Conservation (phyloP, 441 rosid genomes). For the Metrosideros polymorpha region DNA sequence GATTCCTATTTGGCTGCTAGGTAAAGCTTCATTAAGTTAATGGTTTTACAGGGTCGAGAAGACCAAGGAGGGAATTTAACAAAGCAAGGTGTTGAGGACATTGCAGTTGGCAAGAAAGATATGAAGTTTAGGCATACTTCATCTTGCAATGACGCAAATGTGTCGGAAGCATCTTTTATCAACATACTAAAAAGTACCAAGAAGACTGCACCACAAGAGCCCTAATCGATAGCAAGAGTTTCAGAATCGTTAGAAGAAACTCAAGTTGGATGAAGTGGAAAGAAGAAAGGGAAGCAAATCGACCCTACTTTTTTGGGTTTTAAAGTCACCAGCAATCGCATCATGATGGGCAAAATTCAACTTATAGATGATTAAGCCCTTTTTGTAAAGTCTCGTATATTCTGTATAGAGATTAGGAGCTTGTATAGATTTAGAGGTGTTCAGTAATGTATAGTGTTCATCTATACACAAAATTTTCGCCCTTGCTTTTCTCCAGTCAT, state of each 20-base stretch:
- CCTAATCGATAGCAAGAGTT: not conserved
- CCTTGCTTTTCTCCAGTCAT: not conserved
- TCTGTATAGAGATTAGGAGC: not conserved
- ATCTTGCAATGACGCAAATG: conserved; percentile 25
- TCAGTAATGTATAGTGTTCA: not conserved
- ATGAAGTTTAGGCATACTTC: conserved; percentile 20
- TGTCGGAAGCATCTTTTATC: conserved; percentile 46
- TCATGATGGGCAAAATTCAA: conserved; percentile 48
- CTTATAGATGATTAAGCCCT: conserved; percentile 19
- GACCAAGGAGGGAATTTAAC: conserved; percentile 12
- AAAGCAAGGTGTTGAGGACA: conserved; percentile 8
- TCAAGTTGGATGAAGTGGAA: conserved; percentile 21
- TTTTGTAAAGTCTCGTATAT: not conserved
- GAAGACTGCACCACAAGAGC: conserved; percentile 22
- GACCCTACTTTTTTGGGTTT: conserved; percentile 41
- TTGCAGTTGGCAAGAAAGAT: conserved; percentile 25
- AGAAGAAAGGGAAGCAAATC: conserved; percentile 35
- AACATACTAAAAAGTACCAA: conserved; percentile 47
- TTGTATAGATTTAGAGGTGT: conserved; percentile 15
- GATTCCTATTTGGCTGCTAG: not conserved
- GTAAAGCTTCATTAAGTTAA: not conserved
- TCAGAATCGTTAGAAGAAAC: conserved; percentile 17
- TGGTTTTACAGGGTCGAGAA: conserved; percentile 13
- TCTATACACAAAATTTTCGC: not conserved
- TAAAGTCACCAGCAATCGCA: conserved; percentile 40